These are phyloP conservation scores for Amphicarpaea edgeworthii DNA, from an alignment of 306 rosid genomes.

Conservation along the genomic window DNA sequence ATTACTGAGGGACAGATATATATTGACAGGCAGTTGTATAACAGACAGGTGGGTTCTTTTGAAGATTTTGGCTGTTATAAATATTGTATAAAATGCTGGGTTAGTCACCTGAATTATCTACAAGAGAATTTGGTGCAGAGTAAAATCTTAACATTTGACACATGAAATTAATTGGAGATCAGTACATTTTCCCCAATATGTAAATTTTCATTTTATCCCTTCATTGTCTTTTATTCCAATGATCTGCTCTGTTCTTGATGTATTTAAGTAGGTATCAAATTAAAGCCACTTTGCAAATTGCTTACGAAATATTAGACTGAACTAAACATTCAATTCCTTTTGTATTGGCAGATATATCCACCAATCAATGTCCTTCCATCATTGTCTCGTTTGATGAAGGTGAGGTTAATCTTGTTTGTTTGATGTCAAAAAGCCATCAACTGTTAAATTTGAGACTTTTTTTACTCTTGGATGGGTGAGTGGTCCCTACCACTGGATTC, in stretches of 20 bases:
- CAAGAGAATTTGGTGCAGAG: neutral
- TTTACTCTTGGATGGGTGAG: constrained; percentile 24
- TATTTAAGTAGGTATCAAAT: constrained; percentile 11
- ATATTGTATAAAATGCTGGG: constrained; percentile 7
- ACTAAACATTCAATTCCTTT: constrained; percentile 42
- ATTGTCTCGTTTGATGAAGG: constrained; percentile 98
- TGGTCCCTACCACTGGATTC: constrained; percentile 10
- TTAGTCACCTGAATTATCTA: neutral
- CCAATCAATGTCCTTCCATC: constrained; percentile 99
- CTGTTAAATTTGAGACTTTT: neutral
- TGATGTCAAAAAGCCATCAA: constrained; percentile 39
- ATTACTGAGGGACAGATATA: constrained; percentile 99
- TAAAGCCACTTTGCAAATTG: neutral
- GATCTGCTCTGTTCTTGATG: constrained; percentile 27
- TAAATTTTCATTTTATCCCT: constrained; percentile 7
- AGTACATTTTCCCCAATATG: neutral
- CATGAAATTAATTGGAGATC: constrained; percentile 14
- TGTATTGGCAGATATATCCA: constrained; percentile 81
- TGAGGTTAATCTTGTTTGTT: constrained; percentile 47
- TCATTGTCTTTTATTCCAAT: constrained; percentile 17
- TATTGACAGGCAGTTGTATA: constrained; percentile 90
- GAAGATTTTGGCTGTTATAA: constrained; percentile 1
- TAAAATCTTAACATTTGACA: neutral
- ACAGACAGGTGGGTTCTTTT: constrained; percentile 77
- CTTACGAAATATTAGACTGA: constrained; percentile 34